Conservation (phyloP, 768 basidiomycete genomes). For the Amanita pseudoporphyria region DNA sequence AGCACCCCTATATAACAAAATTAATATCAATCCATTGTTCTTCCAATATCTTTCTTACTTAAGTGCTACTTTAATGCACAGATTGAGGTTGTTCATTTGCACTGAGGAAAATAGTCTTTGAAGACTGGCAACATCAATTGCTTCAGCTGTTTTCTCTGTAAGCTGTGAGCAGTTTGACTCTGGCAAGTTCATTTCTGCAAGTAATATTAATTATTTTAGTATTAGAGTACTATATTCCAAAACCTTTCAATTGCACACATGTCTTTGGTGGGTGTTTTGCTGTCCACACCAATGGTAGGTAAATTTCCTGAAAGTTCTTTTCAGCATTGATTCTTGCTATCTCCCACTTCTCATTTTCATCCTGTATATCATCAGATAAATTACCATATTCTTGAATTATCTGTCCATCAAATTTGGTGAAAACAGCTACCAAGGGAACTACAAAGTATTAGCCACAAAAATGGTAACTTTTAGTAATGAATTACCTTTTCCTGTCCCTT, state of each 20-base stretch:
- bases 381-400: constrained; percentile 12
- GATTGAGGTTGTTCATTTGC: constrained; percentile 16
- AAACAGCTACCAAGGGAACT: constrained; percentile 30
- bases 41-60: not conserved
- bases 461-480: not conserved
- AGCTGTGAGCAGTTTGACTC: constrained; percentile 8
- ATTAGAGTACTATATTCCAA: not conserved
- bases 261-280: constrained; percentile 1
- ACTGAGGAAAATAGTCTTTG: constrained; percentile 15
- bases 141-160: constrained; percentile 13
- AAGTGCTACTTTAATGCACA: constrained; percentile 11
- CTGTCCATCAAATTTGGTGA: constrained; percentile 28
- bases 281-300: not conserved
- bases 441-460: not conserved
- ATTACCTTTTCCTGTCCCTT: constrained; percentile 17
- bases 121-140: constrained; percentile 12
- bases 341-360: constrained; percentile 8
- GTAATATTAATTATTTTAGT: not conserved
- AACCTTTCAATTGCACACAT: not conserved
- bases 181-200: constrained; percentile 14
- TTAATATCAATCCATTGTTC: not conserved
- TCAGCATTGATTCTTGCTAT: constrained; percentile 10
- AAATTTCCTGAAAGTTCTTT: constrained; percentile 10
- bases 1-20: not conserved
- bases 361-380: constrained; percentile 4